A percentile compares a stretch with the other conserved stretches of the same genome.
Evolutionary conservation across 2,329 filamentous ascomycete species (phyloP).

Genomic region (Aspergillus carbonarius): DNA sequence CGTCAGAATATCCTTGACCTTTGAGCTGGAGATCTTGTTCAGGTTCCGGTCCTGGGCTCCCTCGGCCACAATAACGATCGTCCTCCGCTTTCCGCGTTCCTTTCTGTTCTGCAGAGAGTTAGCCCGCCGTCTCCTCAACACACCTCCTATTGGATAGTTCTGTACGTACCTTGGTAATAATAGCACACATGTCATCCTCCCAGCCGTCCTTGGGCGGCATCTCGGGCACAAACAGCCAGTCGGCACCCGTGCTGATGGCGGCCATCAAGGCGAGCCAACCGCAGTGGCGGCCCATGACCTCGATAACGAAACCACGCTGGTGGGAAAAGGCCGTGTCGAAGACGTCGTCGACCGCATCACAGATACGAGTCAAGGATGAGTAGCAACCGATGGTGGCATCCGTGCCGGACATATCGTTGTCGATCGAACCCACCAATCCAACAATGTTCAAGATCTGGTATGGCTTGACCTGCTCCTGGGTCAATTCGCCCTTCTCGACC

Average conservation of each 20-base stretch:
- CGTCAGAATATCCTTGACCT: constrained; percentile 87
- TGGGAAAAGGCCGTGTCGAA: constrained; percentile 95
- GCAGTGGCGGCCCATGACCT: constrained; percentile 98
- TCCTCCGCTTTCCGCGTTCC: constrained; percentile 85
- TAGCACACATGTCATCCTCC: constrained; percentile 80
- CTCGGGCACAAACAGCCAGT: constrained; percentile 96
- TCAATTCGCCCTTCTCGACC: constrained; percentile 70
- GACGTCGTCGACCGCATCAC: constrained; percentile 89
- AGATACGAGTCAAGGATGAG: constrained; percentile 88
- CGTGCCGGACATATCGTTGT: constrained; percentile 96
- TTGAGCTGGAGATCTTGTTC: constrained; percentile 75
- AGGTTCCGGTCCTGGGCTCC: constrained; percentile 84
- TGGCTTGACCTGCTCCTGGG: constrained; percentile 66
- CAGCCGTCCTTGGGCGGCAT: constrained; percentile 84
- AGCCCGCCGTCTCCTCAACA: neutral
- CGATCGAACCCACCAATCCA: constrained; percentile 92
- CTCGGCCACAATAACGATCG: constrained; percentile 96
- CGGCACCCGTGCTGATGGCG: constrained; percentile 89
- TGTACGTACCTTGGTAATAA: constrained; percentile 65
- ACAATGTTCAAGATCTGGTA: constrained; percentile 93
- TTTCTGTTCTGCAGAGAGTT: constrained; percentile 65
- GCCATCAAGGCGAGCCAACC: constrained; percentile 97
- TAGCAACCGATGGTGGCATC: constrained; percentile 98
- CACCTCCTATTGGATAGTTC: too few species aligned
- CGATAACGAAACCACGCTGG: constrained; percentile 93